These are phyloP conservation scores for Xanthoconium separans DNA, from an alignment of 1,284 basidiomycete species.

Conservation along the genomic window DNA sequence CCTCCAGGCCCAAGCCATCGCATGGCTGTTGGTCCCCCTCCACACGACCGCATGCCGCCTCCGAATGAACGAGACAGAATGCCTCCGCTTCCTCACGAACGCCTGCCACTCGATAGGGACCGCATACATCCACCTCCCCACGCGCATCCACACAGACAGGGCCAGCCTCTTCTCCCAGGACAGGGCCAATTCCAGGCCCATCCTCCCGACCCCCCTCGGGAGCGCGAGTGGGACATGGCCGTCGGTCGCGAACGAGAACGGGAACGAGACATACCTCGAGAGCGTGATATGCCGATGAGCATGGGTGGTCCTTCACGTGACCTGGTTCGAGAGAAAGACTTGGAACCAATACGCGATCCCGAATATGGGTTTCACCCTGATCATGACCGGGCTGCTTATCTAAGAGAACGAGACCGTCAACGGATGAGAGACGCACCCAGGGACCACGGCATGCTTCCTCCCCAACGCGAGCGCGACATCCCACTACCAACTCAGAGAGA, in stretches of 20 bases:
- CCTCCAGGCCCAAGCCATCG: conserved; percentile 25
- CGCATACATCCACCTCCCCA: conserved; percentile 28
- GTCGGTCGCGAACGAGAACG: conserved; percentile 24
- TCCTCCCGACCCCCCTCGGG: conserved; percentile 26
- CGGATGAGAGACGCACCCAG: conserved; percentile 21
- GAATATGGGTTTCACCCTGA: conserved; percentile 25
- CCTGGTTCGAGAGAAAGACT: conserved; percentile 25
- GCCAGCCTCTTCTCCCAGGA: conserved; percentile 26
- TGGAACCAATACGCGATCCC: conserved; percentile 22
- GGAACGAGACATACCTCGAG: conserved; percentile 24
- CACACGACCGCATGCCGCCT: conserved; percentile 25
- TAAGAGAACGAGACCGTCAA: conserved; percentile 29
- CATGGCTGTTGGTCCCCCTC: conserved; percentile 15
- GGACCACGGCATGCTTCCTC: conserved; percentile 18
- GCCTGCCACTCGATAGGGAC: conserved; percentile 30
- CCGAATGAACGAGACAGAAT: conserved; percentile 29
- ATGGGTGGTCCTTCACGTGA: conserved; percentile 25
- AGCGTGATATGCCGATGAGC: conserved; percentile 21
- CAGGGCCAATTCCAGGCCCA: conserved; percentile 35
- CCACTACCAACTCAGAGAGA: conserved; percentile 22
- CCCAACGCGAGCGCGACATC: conserved; percentile 30
- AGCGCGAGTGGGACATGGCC: conserved; percentile 21
- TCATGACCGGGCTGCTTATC: conserved; percentile 25
- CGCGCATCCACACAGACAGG: conserved; percentile 20
- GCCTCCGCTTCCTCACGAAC: conserved; percentile 25